Conservation (phyloP, 768 basidiomycete species). For the Podaxis sp. region DNA sequence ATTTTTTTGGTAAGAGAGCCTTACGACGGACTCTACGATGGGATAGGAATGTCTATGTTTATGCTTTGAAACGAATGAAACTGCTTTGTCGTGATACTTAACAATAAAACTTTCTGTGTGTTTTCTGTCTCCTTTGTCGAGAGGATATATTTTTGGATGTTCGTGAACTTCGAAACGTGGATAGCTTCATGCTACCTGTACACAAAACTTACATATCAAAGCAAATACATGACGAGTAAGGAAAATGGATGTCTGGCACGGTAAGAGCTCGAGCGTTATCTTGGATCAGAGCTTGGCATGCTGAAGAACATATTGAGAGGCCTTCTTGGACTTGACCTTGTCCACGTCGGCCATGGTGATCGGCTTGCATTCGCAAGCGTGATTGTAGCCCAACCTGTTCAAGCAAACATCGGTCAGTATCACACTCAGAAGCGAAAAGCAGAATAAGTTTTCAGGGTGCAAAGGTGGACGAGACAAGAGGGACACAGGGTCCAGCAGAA, state of each 20-base stretch:
- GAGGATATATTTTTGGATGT: not conserved
- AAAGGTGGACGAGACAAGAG: not conserved
- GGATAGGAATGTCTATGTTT: not conserved
- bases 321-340: constrained; percentile 71
- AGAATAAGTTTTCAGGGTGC: not conserved
- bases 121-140: not conserved
- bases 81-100: not conserved
- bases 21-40: not conserved
- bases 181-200: not conserved
- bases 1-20: not conserved
- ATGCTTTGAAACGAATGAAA: not conserved
- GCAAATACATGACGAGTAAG: not conserved
- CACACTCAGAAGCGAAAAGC: not conserved
- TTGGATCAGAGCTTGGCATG: constrained; percentile 42
- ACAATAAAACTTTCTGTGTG: not conserved
- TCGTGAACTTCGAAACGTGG: no score
- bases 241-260: not conserved
- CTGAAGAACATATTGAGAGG: constrained; percentile 47
- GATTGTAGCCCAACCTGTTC: constrained; percentile 75
- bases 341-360: constrained; percentile 65
- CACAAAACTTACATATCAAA: not conserved
- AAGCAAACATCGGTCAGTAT: not conserved
- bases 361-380: constrained; percentile 63
- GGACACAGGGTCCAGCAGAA: no score
- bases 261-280: not conserved